These are phyloP conservation scores for Metahyphopichia silvanorum DNA, from an alignment of 805 yeast genomes.

Conservation along the genomic window DNA sequence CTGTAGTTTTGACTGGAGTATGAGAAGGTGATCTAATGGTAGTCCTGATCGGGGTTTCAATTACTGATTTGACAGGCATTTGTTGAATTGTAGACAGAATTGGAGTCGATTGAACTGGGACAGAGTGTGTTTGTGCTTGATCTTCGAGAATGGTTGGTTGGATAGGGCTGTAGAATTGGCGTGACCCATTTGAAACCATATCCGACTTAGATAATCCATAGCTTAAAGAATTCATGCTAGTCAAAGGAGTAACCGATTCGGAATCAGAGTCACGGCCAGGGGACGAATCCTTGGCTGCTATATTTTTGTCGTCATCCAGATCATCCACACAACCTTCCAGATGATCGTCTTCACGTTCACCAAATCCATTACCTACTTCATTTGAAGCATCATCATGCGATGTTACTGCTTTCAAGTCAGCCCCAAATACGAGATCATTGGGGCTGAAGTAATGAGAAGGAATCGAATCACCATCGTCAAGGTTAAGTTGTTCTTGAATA, in stretches of 20 bases:
- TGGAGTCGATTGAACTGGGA: no score
- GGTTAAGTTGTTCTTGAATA: slow-evolving; percentile 26
- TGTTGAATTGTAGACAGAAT: not conserved
- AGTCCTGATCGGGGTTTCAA: not conserved
- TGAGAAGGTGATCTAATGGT: no score
- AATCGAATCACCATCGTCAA: slow-evolving; percentile 2
- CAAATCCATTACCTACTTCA: no score
- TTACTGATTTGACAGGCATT: not conserved
- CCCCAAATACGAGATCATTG: not conserved
- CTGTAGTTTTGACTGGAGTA: no score
- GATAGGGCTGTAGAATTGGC: slow-evolving; percentile 3
- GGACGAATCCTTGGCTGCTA: slow-evolving; percentile 19
- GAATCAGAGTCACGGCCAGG: slow-evolving; percentile 17
- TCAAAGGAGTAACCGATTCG: slow-evolving; percentile 30
- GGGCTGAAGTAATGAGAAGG: not conserved
- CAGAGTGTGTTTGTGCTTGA: no score
- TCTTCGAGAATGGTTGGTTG: slow-evolving; percentile 5
- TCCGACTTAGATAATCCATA: slow-evolving; percentile 8
- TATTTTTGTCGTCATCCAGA: slow-evolving; percentile 7
- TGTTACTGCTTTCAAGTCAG: slow-evolving; percentile 1
- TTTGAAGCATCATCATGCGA: no score
- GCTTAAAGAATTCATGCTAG: slow-evolving; percentile 31
- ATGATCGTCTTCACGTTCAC: not conserved
- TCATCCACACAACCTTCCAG: slow-evolving; percentile 1
- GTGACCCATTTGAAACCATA: not conserved